phyloP scores from a whole-genome alignment of 2,329 filamentous ascomycete genomes.

The Aspergillus costaricaensis region DNA sequence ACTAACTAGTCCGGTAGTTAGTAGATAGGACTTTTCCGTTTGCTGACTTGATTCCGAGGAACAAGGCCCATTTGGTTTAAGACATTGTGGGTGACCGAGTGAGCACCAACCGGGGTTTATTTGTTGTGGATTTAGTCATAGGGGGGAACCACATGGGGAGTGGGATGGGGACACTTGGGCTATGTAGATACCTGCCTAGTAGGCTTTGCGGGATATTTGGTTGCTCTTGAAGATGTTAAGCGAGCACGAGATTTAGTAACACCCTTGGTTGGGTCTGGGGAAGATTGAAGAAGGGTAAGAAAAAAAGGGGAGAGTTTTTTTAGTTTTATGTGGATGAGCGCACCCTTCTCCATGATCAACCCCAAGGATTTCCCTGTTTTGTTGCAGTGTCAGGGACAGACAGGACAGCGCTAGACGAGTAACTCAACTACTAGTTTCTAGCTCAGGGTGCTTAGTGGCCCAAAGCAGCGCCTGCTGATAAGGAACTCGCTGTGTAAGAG shows the following conservation, averaged over 20 bases:
- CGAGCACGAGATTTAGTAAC: not conserved
- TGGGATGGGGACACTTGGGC: not conserved
- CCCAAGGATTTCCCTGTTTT: not conserved
- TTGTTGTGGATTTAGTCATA: not conserved
- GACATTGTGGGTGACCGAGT: not conserved
- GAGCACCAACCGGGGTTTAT: not conserved
- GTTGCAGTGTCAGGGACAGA: not conserved
- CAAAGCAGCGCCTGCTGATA: not conserved
- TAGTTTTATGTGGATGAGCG: too few relatives aligned
- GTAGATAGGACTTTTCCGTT: too few relatives aligned
- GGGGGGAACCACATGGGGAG: not conserved
- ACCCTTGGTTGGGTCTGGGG: not conserved
- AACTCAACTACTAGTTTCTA: not conserved
- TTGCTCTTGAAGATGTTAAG: not conserved
- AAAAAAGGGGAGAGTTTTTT: not conserved
- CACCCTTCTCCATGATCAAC: too few relatives aligned
- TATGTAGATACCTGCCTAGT: not conserved
- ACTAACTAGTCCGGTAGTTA: not conserved
- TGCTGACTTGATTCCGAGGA: not conserved
- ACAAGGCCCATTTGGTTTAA: not conserved
- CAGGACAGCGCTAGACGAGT: not conserved
- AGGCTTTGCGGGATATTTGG: not conserved
- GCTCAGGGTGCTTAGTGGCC: not conserved
- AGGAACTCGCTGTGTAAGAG: not conserved
- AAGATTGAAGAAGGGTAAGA: not conserved